phyloP scores from a whole-genome alignment of 2,329 filamentous ascomycete genomes.

The Cordyceps militaris region DNA sequence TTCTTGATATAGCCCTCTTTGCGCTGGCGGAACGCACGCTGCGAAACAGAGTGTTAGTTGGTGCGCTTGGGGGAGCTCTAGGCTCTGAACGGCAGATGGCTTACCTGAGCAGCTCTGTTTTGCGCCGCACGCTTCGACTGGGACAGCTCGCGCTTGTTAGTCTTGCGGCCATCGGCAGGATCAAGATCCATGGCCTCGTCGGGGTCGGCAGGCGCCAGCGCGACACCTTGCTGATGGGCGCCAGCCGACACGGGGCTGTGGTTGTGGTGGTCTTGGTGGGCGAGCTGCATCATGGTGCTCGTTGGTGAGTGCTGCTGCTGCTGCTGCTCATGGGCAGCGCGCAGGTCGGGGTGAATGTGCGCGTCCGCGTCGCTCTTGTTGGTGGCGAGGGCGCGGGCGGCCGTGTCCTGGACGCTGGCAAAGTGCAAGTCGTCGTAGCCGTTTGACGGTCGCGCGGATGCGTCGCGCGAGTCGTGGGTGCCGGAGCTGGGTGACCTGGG shows the following conservation, averaged over 20 bases:
- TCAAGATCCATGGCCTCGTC: slow-evolving; percentile 15
- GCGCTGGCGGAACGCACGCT: slow-evolving; percentile 94
- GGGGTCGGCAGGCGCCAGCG: slow-evolving; percentile 19
- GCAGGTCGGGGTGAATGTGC: slow-evolving; percentile 43
- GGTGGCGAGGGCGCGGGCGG: slow-evolving; percentile 24
- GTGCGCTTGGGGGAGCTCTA: background rate
- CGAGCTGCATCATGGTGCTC: slow-evolving; percentile 31
- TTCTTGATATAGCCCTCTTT: slow-evolving; percentile 99
- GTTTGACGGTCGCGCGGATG: slow-evolving; percentile 31
- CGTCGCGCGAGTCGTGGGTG: slow-evolving; percentile 7
- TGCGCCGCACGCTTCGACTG: slow-evolving; percentile 95
- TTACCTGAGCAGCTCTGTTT: slow-evolving; percentile 92
- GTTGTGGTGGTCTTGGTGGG: slow-evolving; percentile 24
- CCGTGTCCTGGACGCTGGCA: slow-evolving; percentile 25
- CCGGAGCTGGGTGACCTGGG: slow-evolving; percentile 4
- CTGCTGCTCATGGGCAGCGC: slow-evolving; percentile 22
- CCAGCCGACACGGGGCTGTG: slow-evolving; percentile 25
- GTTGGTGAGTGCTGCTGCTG: slow-evolving; percentile 19
- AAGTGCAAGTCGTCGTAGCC: slow-evolving; percentile 37
- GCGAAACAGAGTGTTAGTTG: slow-evolving; percentile 8
- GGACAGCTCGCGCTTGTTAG: slow-evolving; percentile 79
- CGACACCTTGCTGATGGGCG: slow-evolving; percentile 14
- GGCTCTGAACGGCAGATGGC: slow-evolving; percentile 22
- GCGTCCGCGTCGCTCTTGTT: slow-evolving; percentile 36
- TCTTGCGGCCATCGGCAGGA: slow-evolving; percentile 40